Evolutionary conservation across 2,329 filamentous ascomycete species (phyloP), one percentile per base, ranked within the genome.

Genomic region (Leptographium galeiforme): DNA sequence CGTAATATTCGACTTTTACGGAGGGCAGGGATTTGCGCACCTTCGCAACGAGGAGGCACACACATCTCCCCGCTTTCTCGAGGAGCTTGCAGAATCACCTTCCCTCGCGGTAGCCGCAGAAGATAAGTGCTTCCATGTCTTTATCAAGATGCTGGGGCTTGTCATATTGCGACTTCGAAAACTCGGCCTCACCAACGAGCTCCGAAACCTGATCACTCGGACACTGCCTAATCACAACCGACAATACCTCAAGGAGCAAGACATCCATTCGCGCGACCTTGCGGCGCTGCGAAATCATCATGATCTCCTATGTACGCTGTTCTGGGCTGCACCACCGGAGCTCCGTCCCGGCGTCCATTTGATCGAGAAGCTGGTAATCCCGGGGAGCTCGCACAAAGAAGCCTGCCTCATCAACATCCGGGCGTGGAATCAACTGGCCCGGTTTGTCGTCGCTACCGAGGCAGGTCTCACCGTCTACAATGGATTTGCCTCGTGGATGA

Each of bases 261-360:
- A 69, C 7, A 72, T 84, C 12, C 72, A 76, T 54, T 71, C 81
- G 58, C 73, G 74, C 40, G 81, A 86, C 49, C 69, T 85, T 47
- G 79, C 79, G 5, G 79, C 81, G 6, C 66, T 86, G 45, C 71
- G 81, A 54, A 86, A 86, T 56, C 82, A 86, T 56, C 82, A 85
- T 55, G 82, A 86, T 62, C 73, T 86, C 44, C 69, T 86, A 4
- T 81, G 77, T 58, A 82, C 80, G 0, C 68, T 86, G 6, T 85
- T 78, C 62, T 86, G 81, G 80, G 78, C 76, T 7, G 72, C 78
- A 2, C 81, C 81, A 10, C 62, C 70, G 2, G 72, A 75, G 3
- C 61, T 78, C 49, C 73, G 81, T 8, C 79, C 78, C 5, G 69
- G 69, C 7, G 65, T 76, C 1, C 70, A 73, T 53, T 67, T 79